Evolutionary conservation across 495 filamentous ascomycete genomes (phyloP), one percentile per base, ranked within the genome.

Genomic region (Apodospora peruviana): DNA sequence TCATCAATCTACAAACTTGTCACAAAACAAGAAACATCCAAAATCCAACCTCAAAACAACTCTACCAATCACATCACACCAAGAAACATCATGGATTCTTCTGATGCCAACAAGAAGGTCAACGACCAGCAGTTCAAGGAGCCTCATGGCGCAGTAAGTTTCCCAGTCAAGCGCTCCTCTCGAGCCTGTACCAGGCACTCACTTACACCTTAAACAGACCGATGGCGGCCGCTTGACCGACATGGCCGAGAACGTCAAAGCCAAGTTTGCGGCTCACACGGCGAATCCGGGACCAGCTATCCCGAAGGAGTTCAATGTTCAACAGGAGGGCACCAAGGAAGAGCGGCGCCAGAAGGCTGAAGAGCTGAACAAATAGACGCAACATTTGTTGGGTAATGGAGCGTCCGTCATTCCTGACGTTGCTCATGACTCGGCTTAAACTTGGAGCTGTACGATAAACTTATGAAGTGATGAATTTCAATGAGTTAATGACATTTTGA

Each of bases 311-410:
- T 70, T 80, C 60, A 57, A 61, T 25, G 59, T 57, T 14, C 55
- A 67, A 46, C 64, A 77, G 59, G 74, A 79, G 56, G 77, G 77
- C 12, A 78, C 83, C n/a, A 82, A 80, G 60, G 83, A 86, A 58
- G 84, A 89, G 56, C 76, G 82, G 34, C 69, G 75, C 51, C 81
- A 76, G 4, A 84, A 79, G 61, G 78, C 76, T 38, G 67, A 80
- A 57, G 78, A 80, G 55, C 55, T 89, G 55, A 87, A 88, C 70
- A 80, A 85, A 64, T 76, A 73, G 60, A 49, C 14, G 23, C 19
- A 41, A 4, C 21, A 41, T 11, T 5, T 17, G 42, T 12, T 17
- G 7, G 36, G 16, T 5, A 38, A 18, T n/a, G 7, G 36, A 38
- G 36, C 9, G 7, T 4, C 36, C 36, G 9, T n/a, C n/a, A n/a